Base-by-base conservation (phyloP, 2,329 filamentous ascomycete genomes). In the Alternaria alternata region DNA sequence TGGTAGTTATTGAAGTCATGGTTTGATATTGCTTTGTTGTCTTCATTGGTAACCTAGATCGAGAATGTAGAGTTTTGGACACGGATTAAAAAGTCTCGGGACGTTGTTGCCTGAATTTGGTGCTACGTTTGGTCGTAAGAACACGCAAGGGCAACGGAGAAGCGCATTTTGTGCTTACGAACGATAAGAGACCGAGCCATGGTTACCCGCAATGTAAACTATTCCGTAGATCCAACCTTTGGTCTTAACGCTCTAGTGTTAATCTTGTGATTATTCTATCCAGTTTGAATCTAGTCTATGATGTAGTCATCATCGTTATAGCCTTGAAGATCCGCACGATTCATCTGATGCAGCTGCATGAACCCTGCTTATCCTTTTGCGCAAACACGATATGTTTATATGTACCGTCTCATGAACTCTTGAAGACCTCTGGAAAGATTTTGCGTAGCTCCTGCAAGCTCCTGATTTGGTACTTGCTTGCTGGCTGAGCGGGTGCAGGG, bases 401-500 rank as follows among this genome's bases (percentile, higher is more conserved):
- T 36, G 18, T 4, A 36, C 26, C 14, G 8, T 38, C 46, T 56
- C 46, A 59, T n/a, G 66, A 63, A 57, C 65, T 72, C 78, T 91
- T 95, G 84, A 99, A 97, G 63, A 97, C 88, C 58, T 96, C 88
- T 0, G 95, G 93, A 67, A 94, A 98, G 11, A 91, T 79, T 0
- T 81, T 81, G 46, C 91, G 87, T 59, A 99, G 81, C 73, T 98
- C 91, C 65, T 91, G 84, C 28, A 99, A 80, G 72, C 88, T 86
- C 44, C 86, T 84, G 66, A 99, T 91, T 74, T 94, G 89, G 76
- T 91, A 88, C 70, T 91, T 87, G 38, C 89, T 90, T 5, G 90
- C 90, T 61, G 86, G 87, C 5, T 82, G 84, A 22, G 80, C 78
- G 2, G 93, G 94, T 9, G 85, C 76, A 16, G 86, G 81, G 34